phyloP scores from a whole-genome alignment of 129 eudicot species.

The Deinandra increscens region DNA sequence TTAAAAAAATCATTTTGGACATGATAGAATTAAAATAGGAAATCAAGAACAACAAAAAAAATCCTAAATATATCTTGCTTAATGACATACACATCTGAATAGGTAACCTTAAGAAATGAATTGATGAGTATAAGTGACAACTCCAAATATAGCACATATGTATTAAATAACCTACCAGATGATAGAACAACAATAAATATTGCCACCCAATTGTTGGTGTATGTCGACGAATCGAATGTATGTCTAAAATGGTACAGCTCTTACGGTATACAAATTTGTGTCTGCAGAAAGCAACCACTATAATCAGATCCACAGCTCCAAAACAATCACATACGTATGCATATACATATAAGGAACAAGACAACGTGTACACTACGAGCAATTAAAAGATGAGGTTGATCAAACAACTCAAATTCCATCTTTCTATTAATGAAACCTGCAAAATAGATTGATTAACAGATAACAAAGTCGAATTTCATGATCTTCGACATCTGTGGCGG shows the following conservation, averaged over 20 bases:
- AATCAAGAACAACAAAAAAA: conserved; percentile 1
- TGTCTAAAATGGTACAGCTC: conserved; percentile 73
- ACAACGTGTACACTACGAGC: conserved; percentile 5
- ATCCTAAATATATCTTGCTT: not conserved
- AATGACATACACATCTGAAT: conserved; percentile 4
- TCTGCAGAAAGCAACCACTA: conserved; percentile 52
- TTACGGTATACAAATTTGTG: conserved; percentile 79
- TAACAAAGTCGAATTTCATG: not conserved
- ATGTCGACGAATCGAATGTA: conserved; percentile 87
- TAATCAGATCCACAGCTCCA: conserved; percentile 23
- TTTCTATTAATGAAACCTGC: conserved; percentile 30
- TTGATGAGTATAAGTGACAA: not conserved
- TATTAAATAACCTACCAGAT: conserved; percentile 52
- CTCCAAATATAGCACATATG: conserved; percentile 14
- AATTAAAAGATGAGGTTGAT: conserved; percentile 17
- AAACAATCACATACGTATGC: conserved; percentile 8
- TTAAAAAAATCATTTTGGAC: not conserved
- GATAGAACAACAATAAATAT: conserved; percentile 85
- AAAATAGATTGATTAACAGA: conserved; percentile 12
- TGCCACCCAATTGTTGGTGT: conserved; percentile 98
- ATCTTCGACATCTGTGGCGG: conserved; percentile 18
- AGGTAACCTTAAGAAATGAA: conserved; percentile 12
- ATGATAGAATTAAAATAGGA: not conserved
- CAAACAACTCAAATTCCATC: conserved; percentile 65
- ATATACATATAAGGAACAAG: conserved; percentile 14